phyloP scores from a whole-genome alignment of 257 asterid species.

The Rhazya stricta region DNA sequence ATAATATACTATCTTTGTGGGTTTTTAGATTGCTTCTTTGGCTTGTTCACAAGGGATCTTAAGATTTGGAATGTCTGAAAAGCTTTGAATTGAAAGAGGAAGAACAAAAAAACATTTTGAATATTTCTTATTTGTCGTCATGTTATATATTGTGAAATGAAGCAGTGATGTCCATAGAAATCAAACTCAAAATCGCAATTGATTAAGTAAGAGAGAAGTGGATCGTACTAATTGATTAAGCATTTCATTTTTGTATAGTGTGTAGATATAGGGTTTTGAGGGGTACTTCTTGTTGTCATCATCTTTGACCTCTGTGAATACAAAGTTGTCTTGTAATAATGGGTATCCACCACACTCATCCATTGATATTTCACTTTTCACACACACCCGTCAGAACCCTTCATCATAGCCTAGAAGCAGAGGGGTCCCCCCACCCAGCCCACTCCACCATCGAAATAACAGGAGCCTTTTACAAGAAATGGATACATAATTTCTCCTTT shows the following conservation, averaged over 20 bases:
- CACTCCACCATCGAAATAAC: slow-evolving; percentile 20
- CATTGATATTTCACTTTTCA: slow-evolving; percentile 30
- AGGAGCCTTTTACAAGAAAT: slow-evolving; percentile 26
- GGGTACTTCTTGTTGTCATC: slow-evolving; percentile 8
- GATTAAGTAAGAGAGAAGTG: background rate
- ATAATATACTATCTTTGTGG: slow-evolving; percentile 7
- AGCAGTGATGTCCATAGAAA: too few species aligned
- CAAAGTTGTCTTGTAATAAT: slow-evolving; percentile 22
- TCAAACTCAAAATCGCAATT: background rate
- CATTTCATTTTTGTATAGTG: background rate
- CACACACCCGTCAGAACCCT: slow-evolving; percentile 25
- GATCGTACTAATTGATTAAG: background rate
- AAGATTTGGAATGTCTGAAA: background rate
- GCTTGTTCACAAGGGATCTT: background rate
- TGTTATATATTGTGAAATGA: background rate
- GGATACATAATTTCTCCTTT: slow-evolving; percentile 18
- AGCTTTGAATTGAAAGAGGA: background rate
- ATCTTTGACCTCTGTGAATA: slow-evolving; percentile 26
- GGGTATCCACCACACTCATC: slow-evolving; percentile 26
- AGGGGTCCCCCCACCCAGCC: slow-evolving; percentile 19
- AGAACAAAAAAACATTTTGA: background rate
- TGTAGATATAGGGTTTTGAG: background rate
- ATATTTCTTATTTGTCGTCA: background rate
- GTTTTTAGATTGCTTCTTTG: slow-evolving; percentile 3
- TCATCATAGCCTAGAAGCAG: slow-evolving; percentile 27